Evolutionary conservation across 1,139 yeast species (phyloP).

Genomic region (Hanseniaspora gamundiae): DNA sequence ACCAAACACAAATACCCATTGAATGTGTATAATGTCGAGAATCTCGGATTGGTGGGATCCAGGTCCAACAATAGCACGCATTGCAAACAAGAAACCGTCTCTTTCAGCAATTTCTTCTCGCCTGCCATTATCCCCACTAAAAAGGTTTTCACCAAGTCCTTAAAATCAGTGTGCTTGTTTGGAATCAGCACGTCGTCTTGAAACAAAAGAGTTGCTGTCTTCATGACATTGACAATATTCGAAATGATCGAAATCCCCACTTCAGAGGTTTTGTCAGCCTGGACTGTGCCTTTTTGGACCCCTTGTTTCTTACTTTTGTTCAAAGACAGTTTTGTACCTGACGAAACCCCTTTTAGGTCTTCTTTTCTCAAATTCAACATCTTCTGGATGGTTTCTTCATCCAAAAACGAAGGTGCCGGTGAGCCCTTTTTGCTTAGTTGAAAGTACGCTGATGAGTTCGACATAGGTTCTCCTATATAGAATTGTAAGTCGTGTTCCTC

Average conservation of each 20-base stretch:
- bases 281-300: neutral
- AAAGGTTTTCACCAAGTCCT: constrained; percentile 3
- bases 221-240: constrained; percentile 1
- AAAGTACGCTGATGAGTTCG: neutral
- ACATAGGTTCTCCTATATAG: constrained; percentile 2
- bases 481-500: constrained; percentile 30
- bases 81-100: constrained; percentile 2
- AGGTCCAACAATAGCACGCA: neutral
- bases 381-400: neutral
- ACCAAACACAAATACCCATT: constrained; percentile 1
- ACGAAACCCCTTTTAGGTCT: neutral
- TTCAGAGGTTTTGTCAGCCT: constrained; percentile 12
- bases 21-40: constrained; percentile 1
- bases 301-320: neutral
- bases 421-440: neutral
- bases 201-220: constrained; percentile 3
- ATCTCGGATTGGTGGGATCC: neutral
- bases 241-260: neutral
- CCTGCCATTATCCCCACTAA: constrained; percentile 4
- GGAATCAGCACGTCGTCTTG: constrained; percentile 1
- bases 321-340: neutral
- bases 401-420: neutral
- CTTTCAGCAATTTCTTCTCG: constrained; percentile 2
- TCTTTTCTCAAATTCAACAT: neutral
- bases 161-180: neutral